A percentile compares a stretch with the other conserved stretches of the same genome.
Evolutionary conservation across 2,329 filamentous ascomycete genomes (phyloP).

Genomic region (Onygena corvina): DNA sequence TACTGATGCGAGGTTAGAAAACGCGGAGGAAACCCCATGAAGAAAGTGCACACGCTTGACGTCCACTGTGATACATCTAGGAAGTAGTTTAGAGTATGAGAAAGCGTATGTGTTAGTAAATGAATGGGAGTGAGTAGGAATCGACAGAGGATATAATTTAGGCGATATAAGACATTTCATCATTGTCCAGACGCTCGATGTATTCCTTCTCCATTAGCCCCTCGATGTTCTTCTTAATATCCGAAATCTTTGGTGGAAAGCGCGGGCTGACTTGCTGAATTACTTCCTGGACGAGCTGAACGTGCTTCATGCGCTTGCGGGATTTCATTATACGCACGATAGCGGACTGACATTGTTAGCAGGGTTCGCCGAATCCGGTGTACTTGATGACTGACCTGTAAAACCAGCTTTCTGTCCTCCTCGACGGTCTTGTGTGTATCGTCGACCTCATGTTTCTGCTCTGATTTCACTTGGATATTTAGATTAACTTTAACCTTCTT

Average conservation of each 20-base stretch:
- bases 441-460: conserved; percentile 89
- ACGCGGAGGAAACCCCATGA: too few relatives aligned
- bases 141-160: conserved; percentile 36
- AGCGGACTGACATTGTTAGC: conserved; percentile 56
- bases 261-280: conserved; percentile 89
- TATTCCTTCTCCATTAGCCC: conserved; percentile 98
- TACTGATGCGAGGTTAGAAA: too few relatives aligned
- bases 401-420: conserved; percentile 88
- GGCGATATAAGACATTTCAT: conserved; percentile 88
- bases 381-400: conserved; percentile 61
- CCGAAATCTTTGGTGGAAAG: conserved; percentile 81
- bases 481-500: conserved; percentile 98
- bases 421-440: conserved; percentile 99
- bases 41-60: neutral
- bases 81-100: neutral
- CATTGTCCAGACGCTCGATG: conserved; percentile 78
- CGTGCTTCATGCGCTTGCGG: conserved; percentile 96
- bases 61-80: neutral
- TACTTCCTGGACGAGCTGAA: conserved; percentile 83
- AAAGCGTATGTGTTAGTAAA: neutral
- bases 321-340: conserved; percentile 99
- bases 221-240: conserved; percentile 99
- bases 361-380: conserved; percentile 12
- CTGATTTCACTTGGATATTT: conserved; percentile 86
- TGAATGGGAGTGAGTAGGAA: neutral